Conservation (phyloP, 306 rosid species). For the Prunus mume region DNA sequence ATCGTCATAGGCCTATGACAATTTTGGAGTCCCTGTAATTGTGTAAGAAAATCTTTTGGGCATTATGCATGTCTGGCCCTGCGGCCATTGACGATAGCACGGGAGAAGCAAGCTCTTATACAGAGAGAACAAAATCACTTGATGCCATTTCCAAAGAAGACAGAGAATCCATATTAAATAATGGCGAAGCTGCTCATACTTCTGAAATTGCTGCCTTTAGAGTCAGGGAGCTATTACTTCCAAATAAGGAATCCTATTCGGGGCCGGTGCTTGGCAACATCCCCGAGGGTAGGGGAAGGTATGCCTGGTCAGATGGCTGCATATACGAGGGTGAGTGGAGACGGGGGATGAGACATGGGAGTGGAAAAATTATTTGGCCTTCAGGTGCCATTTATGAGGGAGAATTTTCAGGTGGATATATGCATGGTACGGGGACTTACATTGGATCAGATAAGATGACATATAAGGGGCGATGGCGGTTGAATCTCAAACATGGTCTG, state of each 20-base stretch:
- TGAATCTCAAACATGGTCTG: conserved; percentile 89
- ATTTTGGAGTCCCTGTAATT: conserved; percentile 29
- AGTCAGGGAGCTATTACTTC: conserved; percentile 62
- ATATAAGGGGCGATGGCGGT: conserved; percentile 90
- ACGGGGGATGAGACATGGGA: conserved; percentile 90
- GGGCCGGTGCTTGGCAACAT: conserved; percentile 77
- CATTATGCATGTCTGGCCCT: conserved; percentile 98
- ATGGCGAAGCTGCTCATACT: conserved; percentile 47
- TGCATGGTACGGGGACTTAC: conserved; percentile 79
- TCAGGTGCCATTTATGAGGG: conserved; percentile 83
- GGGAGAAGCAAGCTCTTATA: conserved; percentile 51
- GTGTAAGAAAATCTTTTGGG: conserved; percentile 47
- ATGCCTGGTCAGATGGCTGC: conserved; percentile 90
- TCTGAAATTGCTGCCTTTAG: conserved; percentile 68
- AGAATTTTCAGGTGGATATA: conserved; percentile 89
- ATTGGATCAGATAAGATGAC: conserved; percentile 51
- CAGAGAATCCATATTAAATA: conserved; percentile 31
- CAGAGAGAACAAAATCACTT: conserved; percentile 85
- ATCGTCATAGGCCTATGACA: conserved; percentile 42
- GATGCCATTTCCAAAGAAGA: conserved; percentile 47
- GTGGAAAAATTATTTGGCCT: conserved; percentile 64
- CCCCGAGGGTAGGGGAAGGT: conserved; percentile 82
- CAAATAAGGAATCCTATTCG: conserved; percentile 68
- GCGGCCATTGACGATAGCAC: conserved; percentile 63
- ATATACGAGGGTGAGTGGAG: conserved; percentile 94